These are phyloP conservation scores for Fusarium nematophilum DNA, from an alignment of 2,329 filamentous ascomycete species.

Conservation along the genomic window DNA sequence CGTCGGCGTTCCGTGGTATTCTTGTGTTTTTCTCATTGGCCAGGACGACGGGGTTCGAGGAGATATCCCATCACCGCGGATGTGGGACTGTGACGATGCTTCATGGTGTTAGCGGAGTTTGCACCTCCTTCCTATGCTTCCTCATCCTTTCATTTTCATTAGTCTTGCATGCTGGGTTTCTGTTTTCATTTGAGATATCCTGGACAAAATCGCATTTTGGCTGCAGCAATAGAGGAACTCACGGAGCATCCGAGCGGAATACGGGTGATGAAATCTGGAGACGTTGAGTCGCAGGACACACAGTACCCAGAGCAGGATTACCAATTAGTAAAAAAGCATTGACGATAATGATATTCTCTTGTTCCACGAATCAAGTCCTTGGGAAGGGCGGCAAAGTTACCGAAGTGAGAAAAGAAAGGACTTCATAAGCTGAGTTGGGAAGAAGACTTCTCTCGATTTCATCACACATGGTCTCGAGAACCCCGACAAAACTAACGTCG, in stretches of 20 bases:
- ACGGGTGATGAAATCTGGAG: not conserved
- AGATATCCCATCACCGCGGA: not conserved
- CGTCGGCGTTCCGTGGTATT: slow-evolving; percentile 1
- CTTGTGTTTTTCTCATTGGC: not conserved
- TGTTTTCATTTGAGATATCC: slow-evolving; percentile 19
- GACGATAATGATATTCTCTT: no score
- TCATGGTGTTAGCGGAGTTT: not conserved
- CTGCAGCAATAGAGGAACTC: not conserved
- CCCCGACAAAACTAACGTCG: no score
- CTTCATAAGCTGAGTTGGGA: no score
- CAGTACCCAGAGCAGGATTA: not conserved
- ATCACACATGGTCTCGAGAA: no score
- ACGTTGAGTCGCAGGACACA: not conserved
- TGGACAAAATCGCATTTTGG: not conserved
- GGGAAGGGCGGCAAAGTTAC: no score
- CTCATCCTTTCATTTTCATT: not conserved
- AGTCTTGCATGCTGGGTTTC: not conserved
- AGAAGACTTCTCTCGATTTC: no score
- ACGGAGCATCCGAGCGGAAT: no score
- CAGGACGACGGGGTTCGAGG: not conserved
- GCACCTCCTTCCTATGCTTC: not conserved
- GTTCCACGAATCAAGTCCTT: no score
- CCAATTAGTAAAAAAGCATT: slow-evolving; percentile 23
- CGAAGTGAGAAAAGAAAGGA: no score
- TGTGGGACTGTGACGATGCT: not conserved